phyloP scores from a whole-genome alignment of 2,329 filamentous ascomycete genomes.

The Dothistroma pini region DNA sequence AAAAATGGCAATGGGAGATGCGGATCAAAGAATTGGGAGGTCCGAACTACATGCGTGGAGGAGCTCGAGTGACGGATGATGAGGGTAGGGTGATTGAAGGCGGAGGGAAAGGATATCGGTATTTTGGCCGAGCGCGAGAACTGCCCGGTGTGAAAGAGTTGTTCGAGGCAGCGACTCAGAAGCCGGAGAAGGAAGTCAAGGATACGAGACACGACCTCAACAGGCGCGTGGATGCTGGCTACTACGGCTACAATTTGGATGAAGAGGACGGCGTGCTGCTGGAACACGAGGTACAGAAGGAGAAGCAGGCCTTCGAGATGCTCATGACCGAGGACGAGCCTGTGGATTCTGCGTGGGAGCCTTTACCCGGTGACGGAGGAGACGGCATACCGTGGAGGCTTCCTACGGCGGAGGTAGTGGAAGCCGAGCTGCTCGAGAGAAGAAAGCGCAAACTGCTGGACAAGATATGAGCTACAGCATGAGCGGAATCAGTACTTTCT shows the following conservation, averaged over 20 bases:
- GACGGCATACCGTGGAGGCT: constrained; percentile 80
- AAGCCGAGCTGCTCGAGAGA: constrained; percentile 85
- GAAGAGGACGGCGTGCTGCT: constrained; percentile 83
- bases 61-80: constrained; percentile 51
- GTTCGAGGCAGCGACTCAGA: constrained; percentile 71
- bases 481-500: neutral
- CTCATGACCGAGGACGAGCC: constrained; percentile 51
- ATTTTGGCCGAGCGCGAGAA: constrained; percentile 87
- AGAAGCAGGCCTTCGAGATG: constrained; percentile 72
- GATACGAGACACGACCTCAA: constrained; percentile 65
- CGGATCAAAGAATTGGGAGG: constrained; percentile 95
- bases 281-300: constrained; percentile 76
- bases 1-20: constrained; percentile 99
- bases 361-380: constrained; percentile 79
- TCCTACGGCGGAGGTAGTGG: constrained; percentile 87
- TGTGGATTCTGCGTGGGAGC: constrained; percentile 61
- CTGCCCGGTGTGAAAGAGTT: constrained; percentile 94
- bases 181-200: constrained; percentile 55
- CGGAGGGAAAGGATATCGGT: constrained; percentile 86
- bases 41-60: constrained; percentile 88
- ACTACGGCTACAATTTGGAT: constrained; percentile 91
- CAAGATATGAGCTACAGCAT: constrained; percentile 39
- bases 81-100: constrained; percentile 54
- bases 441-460: constrained; percentile 79
- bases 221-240: constrained; percentile 82